Conservation (phyloP, 1,284 basidiomycete genomes). For the Leccinum proximum region DNA sequence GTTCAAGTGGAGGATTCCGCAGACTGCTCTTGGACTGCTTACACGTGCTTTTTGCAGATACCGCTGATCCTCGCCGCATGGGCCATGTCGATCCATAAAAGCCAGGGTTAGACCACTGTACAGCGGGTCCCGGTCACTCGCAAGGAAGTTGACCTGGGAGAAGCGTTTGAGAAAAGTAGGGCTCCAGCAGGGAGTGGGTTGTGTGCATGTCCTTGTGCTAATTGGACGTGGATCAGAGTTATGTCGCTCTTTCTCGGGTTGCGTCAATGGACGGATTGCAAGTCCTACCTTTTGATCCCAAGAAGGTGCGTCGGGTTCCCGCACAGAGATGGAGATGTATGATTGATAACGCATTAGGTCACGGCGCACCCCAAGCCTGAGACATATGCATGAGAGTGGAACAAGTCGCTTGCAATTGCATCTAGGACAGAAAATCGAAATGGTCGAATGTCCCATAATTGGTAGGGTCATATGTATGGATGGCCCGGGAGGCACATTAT, state of each 20-base stretch:
- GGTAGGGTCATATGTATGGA: no score
- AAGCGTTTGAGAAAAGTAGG: no score
- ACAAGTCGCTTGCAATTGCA: conserved; percentile 21
- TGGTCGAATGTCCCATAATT: not conserved
- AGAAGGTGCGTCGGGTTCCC: conserved; percentile 44
- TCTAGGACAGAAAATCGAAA: not conserved
- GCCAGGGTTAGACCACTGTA: conserved; percentile 67
- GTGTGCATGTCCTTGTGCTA: not conserved
- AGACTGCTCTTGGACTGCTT: no score
- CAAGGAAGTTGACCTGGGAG: conserved; percentile 64
- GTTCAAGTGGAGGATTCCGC: no score
- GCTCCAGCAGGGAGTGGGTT: no score
- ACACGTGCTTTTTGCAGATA: no score
- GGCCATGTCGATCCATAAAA: conserved; percentile 83
- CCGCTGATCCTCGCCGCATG: conserved; percentile 64
- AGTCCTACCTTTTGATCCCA: conserved; percentile 70
- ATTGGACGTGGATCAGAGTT: conserved; percentile 57
- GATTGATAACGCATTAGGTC: conserved; percentile 31
- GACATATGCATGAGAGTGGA: conserved; percentile 37
- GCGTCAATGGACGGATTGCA: conserved; percentile 79
- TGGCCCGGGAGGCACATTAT: no score
- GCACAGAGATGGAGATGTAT: not conserved
- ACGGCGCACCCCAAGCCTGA: conserved; percentile 42
- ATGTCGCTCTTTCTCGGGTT: conserved; percentile 83
- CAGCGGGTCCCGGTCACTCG: conserved; percentile 66